Percentiles rank a stretch among this genome's conserved stretches.
Evolutionary conservation across 2,329 filamentous ascomycete species (phyloP).

Genomic region (Apiospora phragmitis): DNA sequence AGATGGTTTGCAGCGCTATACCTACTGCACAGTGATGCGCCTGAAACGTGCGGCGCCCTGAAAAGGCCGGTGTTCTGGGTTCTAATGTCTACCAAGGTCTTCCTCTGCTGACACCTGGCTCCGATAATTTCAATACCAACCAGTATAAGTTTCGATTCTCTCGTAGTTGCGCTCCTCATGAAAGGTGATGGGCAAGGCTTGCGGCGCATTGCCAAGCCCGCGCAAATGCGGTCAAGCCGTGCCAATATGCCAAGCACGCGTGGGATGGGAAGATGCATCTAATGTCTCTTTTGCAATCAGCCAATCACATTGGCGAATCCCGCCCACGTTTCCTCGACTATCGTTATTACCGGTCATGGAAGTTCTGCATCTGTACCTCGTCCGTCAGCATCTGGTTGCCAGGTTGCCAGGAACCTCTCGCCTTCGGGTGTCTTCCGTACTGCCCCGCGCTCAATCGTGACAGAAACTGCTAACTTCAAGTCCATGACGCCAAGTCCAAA

Average conservation of each 20-base stretch:
- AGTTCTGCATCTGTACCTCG: not conserved
- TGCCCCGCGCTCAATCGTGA: not conserved
- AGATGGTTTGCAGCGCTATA: not conserved
- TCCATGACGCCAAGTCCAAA: conserved; percentile 2
- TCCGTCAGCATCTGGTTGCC: not conserved
- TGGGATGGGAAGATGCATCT: conserved; percentile 2
- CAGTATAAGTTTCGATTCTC: not conserved
- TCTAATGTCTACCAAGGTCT: not conserved
- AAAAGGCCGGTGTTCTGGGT: not conserved
- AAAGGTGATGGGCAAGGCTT: not conserved
- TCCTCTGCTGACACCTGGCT: not conserved
- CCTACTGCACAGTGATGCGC: not conserved
- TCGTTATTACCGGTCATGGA: not conserved
- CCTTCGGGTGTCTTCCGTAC: not conserved
- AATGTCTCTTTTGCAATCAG: not conserved
- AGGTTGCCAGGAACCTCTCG: not conserved
- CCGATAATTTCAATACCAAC: not conserved
- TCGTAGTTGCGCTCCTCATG: not conserved
- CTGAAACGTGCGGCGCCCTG: not conserved
- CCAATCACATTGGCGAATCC: not conserved
- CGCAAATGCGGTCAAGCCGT: not conserved
- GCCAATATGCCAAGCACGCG: not conserved
- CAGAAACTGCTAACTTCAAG: not conserved
- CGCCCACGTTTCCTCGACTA: conserved; percentile 2
- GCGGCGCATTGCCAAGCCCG: not conserved